A percentile compares a stretch with the other conserved stretches of the same genome.
phyloP scores from a whole-genome alignment of 75 land plant genomes.

The Pinus tabuliformis region DNA sequence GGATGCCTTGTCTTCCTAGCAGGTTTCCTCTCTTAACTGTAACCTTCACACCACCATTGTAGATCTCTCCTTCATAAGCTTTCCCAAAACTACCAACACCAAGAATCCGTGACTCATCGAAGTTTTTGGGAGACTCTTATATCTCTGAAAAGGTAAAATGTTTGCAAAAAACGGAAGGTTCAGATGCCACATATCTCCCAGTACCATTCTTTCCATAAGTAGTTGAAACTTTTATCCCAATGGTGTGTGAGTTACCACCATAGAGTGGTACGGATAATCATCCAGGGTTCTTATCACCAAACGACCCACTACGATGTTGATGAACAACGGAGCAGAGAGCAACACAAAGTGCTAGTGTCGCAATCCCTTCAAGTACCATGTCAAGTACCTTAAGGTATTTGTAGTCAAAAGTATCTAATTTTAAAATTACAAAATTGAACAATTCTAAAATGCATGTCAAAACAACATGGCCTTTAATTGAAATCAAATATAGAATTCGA shows the following conservation, averaged over 20 bases:
- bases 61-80: slow-evolving; percentile 55
- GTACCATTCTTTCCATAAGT: slow-evolving; percentile 26
- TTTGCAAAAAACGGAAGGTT: slow-evolving; percentile 40
- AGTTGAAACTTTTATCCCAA: neutral
- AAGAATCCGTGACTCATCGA: slow-evolving; percentile 14
- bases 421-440: too few relatives aligned
- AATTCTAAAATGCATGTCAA: too few relatives aligned
- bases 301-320: neutral
- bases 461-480: too few relatives aligned
- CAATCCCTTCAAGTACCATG: neutral
- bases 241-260: slow-evolving; percentile 12
- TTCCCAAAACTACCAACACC: slow-evolving; percentile 39
- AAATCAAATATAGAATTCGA: too few relatives aligned
- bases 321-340: neutral
- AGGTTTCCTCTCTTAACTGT: too few relatives aligned
- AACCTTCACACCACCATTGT: slow-evolving; percentile 15
- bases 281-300: slow-evolving; percentile 9
- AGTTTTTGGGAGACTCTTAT: slow-evolving; percentile 32
- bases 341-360: neutral
- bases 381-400: too few relatives aligned
- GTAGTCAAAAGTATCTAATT: too few relatives aligned
- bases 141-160: slow-evolving; percentile 42
- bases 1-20: slow-evolving; percentile 46
- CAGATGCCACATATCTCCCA: slow-evolving; percentile 24
- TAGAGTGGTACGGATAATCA: slow-evolving; percentile 32